phyloP scores from a whole-genome alignment of 208 protist species.

The Acanthamoeba lenticulata region DNA sequence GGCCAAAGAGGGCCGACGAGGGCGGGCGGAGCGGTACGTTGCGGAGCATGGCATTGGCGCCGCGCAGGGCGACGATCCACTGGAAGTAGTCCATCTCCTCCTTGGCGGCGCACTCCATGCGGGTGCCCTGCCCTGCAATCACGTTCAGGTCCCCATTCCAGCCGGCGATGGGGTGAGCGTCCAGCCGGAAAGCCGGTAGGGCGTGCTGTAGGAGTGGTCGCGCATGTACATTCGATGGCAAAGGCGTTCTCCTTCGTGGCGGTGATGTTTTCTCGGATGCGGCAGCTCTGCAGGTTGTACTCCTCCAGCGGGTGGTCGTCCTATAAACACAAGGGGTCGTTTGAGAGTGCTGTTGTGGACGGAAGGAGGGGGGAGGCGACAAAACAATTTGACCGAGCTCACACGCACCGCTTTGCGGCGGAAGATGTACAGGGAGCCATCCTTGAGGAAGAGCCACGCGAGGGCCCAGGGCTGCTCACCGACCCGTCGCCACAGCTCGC shows the following conservation, averaged over 20 bases:
- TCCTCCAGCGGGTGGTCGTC: constrained; percentile 21
- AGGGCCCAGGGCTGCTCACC: background rate
- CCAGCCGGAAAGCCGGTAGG: background rate
- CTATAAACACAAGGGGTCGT: too few relatives aligned
- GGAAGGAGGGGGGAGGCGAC: background rate
- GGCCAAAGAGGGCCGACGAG: background rate
- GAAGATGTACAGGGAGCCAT: background rate
- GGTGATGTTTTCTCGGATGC: constrained; percentile 14
- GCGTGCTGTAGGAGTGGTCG: background rate
- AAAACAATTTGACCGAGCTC: background rate
- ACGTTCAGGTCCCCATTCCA: too few relatives aligned
- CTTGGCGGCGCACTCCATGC: constrained; percentile 47
- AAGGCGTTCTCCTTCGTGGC: constrained; percentile 11
- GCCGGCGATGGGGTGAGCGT: background rate
- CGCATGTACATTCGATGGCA: background rate
- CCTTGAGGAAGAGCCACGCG: constrained; percentile 6
- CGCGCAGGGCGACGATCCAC: constrained; percentile 63
- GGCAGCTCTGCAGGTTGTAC: background rate
- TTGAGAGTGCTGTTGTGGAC: background rate
- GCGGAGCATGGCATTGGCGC: constrained; percentile 48
- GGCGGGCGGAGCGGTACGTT: background rate
- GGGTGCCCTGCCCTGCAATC: background rate
- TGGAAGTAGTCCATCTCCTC: constrained; percentile 67
- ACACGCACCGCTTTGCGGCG: background rate
- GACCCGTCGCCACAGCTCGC: background rate